phyloP scores from a whole-genome alignment of 2,329 filamentous ascomycete species.

The Penicillium corylophilum region DNA sequence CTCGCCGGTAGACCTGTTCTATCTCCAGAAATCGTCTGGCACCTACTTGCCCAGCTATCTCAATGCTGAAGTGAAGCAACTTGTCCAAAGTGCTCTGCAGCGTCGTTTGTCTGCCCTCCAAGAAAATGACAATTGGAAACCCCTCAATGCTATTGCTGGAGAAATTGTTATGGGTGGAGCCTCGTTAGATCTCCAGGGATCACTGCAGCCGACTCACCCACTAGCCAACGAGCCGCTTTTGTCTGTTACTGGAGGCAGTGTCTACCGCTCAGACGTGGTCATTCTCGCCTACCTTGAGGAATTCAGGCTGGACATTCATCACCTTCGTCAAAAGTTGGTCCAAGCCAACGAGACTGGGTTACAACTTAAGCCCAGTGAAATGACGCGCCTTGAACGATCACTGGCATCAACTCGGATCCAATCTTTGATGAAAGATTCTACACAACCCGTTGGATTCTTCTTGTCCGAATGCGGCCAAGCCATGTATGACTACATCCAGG shows the following conservation, averaged over 20 bases:
- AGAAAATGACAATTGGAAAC: conserved; percentile 31
- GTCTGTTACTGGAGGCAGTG: conserved; percentile 24
- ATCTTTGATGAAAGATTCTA: conserved; percentile 43
- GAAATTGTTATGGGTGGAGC: conserved; percentile 26
- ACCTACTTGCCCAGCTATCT: conserved; percentile 20
- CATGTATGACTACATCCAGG: conserved; percentile 36
- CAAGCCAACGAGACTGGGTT: conserved; percentile 33
- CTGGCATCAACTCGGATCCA: conserved; percentile 41
- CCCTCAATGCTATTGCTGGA: conserved; percentile 22
- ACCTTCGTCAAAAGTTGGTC: conserved; percentile 33
- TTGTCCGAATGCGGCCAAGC: conserved; percentile 39
- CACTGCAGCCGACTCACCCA: conserved; percentile 38
- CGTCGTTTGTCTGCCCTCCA: conserved; percentile 34
- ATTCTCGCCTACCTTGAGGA: conserved; percentile 38
- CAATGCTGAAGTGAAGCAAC: conserved; percentile 4
- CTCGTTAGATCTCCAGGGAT: conserved; percentile 26
- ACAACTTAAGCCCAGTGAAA: conserved; percentile 42
- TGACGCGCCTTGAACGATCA: conserved; percentile 43
- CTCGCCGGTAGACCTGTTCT: conserved; percentile 33
- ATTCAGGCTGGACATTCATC: conserved; percentile 37
- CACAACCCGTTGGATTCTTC: conserved; percentile 40
- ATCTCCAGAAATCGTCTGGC: conserved; percentile 31
- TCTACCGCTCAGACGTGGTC: conserved; percentile 24
- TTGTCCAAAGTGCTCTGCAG: conserved; percentile 24
- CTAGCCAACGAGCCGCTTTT: conserved; percentile 42